phyloP scores from a whole-genome alignment of 2,329 filamentous ascomycete genomes.

The Pleoardoris graminearum region DNA sequence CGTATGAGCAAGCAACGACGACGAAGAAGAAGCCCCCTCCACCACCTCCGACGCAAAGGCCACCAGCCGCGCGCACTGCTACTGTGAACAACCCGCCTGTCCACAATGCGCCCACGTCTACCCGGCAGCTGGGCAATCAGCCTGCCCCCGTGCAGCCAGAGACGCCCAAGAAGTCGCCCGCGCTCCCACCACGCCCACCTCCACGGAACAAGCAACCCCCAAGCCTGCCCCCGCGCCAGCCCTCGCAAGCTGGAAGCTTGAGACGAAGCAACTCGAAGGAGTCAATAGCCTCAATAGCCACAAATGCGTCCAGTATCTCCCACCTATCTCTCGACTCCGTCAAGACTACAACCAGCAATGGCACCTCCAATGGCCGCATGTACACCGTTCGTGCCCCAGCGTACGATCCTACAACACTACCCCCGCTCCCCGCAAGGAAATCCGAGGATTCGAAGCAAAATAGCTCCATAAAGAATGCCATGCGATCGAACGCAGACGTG shows the following conservation, averaged over 20 bases:
- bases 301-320: constrained; percentile 52
- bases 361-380: constrained; percentile 21
- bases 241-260: constrained; percentile 45
- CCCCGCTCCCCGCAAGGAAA: constrained; percentile 57
- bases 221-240: constrained; percentile 49
- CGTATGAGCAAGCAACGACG: constrained; percentile 36
- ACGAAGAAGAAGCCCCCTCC: constrained; percentile 44
- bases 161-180: constrained; percentile 30
- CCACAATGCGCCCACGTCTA: constrained; percentile 39
- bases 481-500: constrained; percentile 39
- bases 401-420: constrained; percentile 59
- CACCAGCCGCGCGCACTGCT: constrained; percentile 38
- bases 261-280: constrained; percentile 47
- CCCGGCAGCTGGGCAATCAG: constrained; percentile 45
- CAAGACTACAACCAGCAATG: constrained; percentile 46
- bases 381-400: constrained; percentile 57
- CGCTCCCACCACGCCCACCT: constrained; percentile 48
- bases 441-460: constrained; percentile 47
- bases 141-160: constrained; percentile 30
- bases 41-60: constrained; percentile 44
- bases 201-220: constrained; percentile 52
- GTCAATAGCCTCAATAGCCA: constrained; percentile 58
- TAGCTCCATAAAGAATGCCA: constrained; percentile 43
- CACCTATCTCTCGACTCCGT: constrained; percentile 56
- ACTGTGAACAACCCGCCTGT: constrained; percentile 48